phyloP scores from a whole-genome alignment of 352 stramenopile genomes.

The Plasmopara viticola region DNA sequence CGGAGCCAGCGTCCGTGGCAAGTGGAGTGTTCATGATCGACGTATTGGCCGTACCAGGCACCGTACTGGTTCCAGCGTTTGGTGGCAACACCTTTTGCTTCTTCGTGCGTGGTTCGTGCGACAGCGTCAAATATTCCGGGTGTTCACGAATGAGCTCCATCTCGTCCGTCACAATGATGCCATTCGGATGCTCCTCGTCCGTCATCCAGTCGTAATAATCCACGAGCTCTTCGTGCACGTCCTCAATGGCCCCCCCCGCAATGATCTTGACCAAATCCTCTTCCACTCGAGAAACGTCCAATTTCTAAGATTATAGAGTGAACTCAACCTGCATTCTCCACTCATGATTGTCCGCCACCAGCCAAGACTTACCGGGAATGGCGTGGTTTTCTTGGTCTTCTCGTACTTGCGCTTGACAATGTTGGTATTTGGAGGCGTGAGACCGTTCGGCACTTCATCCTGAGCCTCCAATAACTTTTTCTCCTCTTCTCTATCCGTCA shows the following conservation, averaged over 20 bases:
- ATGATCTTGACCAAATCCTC: constrained; percentile 83
- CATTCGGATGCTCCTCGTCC: constrained; percentile 63
- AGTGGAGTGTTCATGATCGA: constrained; percentile 69
- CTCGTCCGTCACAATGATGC: constrained; percentile 69
- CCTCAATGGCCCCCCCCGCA: constrained; percentile 57
- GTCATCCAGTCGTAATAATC: constrained; percentile 86
- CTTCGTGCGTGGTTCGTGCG: constrained; percentile 41
- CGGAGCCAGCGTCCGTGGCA: constrained; percentile 59
- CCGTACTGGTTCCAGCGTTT: constrained; percentile 14
- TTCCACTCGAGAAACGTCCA: constrained; percentile 75
- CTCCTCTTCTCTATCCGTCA: constrained; percentile 75
- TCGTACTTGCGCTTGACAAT: constrained; percentile 85
- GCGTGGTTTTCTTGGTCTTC: constrained; percentile 79
- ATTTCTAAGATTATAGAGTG: constrained; percentile 38
- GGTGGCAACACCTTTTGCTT: constrained; percentile 26
- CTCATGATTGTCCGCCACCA: neutral
- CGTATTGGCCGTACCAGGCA: constrained; percentile 25
- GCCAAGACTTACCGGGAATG: constrained; percentile 52
- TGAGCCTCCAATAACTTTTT: constrained; percentile 50
- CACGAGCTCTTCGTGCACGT: constrained; percentile 81
- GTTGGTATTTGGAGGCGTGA: constrained; percentile 83
- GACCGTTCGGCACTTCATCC: constrained; percentile 59
- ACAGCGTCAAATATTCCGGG: constrained; percentile 68
- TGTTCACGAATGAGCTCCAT: constrained; percentile 79
- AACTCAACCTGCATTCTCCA: neutral